A percentile compares a stretch with the other conserved stretches of the same genome.
Evolutionary conservation across 495 filamentous ascomycete genomes (phyloP).

Genomic region (Neurospora sp.): DNA sequence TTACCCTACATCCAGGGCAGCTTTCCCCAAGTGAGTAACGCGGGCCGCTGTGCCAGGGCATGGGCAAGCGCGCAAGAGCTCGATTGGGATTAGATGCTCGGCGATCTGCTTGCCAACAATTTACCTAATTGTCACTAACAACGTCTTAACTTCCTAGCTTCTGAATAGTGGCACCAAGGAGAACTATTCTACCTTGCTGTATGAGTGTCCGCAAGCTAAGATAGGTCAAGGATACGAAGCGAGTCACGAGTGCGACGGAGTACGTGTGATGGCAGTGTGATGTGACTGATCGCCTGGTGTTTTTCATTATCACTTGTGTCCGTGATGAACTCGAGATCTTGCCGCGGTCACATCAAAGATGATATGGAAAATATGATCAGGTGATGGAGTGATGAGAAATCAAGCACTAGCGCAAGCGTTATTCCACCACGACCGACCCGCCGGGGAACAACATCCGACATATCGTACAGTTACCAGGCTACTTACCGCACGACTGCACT

Average conservation of each 20-base stretch:
- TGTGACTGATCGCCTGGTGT: background rate
- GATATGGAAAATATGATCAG: background rate
- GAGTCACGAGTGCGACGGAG: background rate
- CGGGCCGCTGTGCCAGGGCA: background rate
- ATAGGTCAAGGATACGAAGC: background rate
- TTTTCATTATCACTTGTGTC: background rate
- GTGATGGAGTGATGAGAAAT: background rate
- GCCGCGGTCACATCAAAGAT: background rate
- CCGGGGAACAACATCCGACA: background rate
- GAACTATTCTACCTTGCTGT: background rate
- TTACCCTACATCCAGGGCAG: background rate
- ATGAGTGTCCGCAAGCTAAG: background rate
- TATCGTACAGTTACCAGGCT: background rate
- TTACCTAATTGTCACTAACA: background rate
- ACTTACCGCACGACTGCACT: background rate
- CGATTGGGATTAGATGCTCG: background rate
- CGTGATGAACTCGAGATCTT: background rate
- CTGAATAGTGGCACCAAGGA: background rate
- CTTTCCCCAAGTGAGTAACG: background rate
- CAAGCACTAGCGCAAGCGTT: background rate
- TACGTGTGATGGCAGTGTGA: background rate
- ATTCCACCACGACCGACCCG: background rate
- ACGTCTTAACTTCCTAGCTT: background rate
- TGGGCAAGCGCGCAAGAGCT: background rate
- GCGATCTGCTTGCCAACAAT: background rate